Conservation (phyloP, 2,329 filamentous ascomycete species). For the Penicillium corylophilum region DNA sequence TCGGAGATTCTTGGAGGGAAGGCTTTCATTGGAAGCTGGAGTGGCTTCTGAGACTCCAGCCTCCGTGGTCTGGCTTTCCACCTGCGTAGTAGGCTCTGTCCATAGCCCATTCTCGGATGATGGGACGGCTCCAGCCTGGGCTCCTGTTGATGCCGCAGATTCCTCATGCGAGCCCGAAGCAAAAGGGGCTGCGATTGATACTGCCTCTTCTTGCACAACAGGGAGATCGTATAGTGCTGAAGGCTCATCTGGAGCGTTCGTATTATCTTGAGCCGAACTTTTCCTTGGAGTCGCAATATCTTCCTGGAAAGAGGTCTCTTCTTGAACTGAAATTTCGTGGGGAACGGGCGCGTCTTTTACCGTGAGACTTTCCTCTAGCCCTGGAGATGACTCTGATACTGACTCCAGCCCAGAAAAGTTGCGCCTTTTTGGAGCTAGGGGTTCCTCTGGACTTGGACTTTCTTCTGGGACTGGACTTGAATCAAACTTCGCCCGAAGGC, state of each 20-base stretch:
- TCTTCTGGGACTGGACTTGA: slow-evolving; percentile 19
- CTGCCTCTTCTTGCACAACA: neutral
- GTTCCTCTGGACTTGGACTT: neutral
- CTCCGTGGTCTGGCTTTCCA: neutral
- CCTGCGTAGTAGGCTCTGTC: neutral
- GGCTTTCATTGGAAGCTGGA: neutral
- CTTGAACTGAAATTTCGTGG: neutral
- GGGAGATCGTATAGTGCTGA: neutral
- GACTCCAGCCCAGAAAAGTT: neutral
- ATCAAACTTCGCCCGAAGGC: slow-evolving; percentile 41
- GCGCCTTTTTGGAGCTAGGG: neutral
- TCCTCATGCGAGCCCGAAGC: neutral
- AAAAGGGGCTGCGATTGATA: neutral
- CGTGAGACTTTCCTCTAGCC: neutral
- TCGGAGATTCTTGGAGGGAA: neutral
- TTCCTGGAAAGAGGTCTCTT: neutral
- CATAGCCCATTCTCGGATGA: neutral
- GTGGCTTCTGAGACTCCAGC: neutral
- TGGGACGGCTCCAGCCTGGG: neutral
- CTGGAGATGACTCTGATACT: neutral
- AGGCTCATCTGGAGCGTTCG: neutral
- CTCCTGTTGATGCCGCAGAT: neutral
- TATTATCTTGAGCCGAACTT: neutral
- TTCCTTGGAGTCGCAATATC: neutral
- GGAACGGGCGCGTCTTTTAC: neutral